A percentile compares a stretch with the other conserved stretches of the same genome.
These are phyloP conservation scores for Trapa bicornis DNA, from an alignment of 345 rosid genomes.

Conservation along the genomic window DNA sequence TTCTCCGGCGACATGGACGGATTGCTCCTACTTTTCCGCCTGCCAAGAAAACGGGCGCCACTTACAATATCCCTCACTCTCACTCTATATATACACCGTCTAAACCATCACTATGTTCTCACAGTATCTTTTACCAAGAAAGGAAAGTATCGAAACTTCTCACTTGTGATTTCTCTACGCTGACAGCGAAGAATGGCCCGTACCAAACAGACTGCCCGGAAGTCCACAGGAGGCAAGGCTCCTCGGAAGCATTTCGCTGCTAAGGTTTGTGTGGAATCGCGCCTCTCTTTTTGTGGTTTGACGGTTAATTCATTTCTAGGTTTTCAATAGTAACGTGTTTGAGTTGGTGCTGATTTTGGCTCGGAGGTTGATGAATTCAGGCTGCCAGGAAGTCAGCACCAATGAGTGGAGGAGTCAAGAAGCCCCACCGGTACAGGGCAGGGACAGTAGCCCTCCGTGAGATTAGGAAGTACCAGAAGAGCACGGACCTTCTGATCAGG, in stretches of 20 bases:
- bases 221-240: slow-evolving; percentile 59
- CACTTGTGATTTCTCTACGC: neutral
- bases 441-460: slow-evolving; percentile 73
- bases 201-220: slow-evolving; percentile 51
- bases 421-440: slow-evolving; percentile 62
- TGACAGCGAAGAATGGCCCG: slow-evolving; percentile 26
- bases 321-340: neutral
- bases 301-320: neutral
- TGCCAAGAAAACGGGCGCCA: neutral
- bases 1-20: neutral
- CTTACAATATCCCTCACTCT: neutral
- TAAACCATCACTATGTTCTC: too few species aligned
- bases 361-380: slow-evolving; percentile 9
- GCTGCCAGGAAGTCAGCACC: slow-evolving; percentile 74
- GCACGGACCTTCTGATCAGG: slow-evolving; percentile 63
- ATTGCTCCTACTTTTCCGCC: neutral
- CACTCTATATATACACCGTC: neutral
- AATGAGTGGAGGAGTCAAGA: slow-evolving; percentile 58
- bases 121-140: neutral
- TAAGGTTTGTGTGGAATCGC: slow-evolving; percentile 19
- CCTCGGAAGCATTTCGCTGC: slow-evolving; percentile 63
- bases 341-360: neutral
- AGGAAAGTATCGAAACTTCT: neutral
- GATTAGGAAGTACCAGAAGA: slow-evolving; percentile 53
- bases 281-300: too few species aligned